phyloP scores from a whole-genome alignment of 345 rosid genomes.

The Eucalyptus sp. region DNA sequence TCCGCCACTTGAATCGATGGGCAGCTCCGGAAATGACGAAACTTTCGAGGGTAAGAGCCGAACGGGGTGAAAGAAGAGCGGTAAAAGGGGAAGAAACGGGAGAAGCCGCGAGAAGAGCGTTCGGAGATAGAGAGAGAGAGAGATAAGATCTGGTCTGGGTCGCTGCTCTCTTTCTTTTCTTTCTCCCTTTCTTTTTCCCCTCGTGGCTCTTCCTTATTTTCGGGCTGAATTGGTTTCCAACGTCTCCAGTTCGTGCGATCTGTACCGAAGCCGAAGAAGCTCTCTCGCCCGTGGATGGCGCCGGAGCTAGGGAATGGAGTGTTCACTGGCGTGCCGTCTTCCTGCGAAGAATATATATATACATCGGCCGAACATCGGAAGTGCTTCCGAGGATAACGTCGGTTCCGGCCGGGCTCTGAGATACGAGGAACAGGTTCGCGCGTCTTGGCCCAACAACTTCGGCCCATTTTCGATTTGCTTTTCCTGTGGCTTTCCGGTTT shows the following conservation, averaged over 20 bases:
- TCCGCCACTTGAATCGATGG: neutral
- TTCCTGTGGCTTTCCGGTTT: neutral
- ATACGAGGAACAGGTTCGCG: neutral
- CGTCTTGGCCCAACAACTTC: neutral
- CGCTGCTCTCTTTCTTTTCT: neutral
- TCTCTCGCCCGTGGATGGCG: neutral
- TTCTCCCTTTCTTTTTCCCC: neutral
- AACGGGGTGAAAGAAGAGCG: neutral
- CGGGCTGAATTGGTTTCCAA: neutral
- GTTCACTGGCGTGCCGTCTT: neutral
- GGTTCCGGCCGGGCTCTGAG: neutral
- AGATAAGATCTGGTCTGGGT: neutral
- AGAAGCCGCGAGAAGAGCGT: constrained; percentile 7
- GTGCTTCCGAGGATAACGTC: neutral
- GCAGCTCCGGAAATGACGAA: neutral
- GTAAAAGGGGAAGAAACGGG: neutral
- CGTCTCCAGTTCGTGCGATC: neutral
- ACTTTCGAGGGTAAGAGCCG: neutral
- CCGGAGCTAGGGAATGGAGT: neutral
- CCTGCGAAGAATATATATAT: neutral
- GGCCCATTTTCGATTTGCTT: neutral
- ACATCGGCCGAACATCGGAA: neutral
- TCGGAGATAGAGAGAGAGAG: neutral
- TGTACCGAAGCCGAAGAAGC: neutral
- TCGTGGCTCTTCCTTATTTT: neutral